These are phyloP conservation scores for Royoungia palumana DNA, from an alignment of 768 basidiomycete species.

Conservation along the genomic window DNA sequence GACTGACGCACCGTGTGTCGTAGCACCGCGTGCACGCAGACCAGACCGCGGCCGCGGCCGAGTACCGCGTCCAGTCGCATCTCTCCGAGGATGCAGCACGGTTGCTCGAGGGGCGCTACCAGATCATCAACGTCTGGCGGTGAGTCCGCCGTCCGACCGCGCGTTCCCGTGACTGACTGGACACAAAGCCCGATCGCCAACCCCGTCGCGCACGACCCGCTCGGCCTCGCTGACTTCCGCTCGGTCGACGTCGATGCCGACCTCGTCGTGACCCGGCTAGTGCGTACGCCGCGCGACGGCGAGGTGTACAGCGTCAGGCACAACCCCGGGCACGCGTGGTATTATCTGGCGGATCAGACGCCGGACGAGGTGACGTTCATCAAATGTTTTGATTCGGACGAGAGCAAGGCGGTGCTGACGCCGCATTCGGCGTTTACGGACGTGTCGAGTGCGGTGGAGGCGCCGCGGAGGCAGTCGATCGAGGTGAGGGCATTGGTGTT, in stretches of 20 bases:
- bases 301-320: slow-evolving; percentile 30
- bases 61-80: slow-evolving; percentile 33
- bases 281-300: slow-evolving; percentile 31
- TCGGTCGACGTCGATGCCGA: slow-evolving; percentile 31
- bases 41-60: slow-evolving; percentile 35
- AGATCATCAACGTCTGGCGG: slow-evolving; percentile 45
- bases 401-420: slow-evolving; percentile 32
- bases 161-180: too few relatives aligned
- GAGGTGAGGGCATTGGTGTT: slow-evolving; percentile 40
- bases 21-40: slow-evolving; percentile 41
- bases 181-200: slow-evolving; percentile 30
- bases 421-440: slow-evolving; percentile 41
- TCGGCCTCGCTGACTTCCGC: slow-evolving; percentile 39
- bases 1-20: too few relatives aligned
- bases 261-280: slow-evolving; percentile 31
- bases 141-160: not conserved
- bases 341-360: slow-evolving; percentile 36
- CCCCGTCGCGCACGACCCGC: slow-evolving; percentile 34
- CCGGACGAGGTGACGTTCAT: slow-evolving; percentile 39
- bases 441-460: slow-evolving; percentile 27
- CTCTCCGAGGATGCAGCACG: slow-evolving; percentile 38
- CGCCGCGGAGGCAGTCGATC: slow-evolving; percentile 38
- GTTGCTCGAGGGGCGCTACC: slow-evolving; percentile 36
- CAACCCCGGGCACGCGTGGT: slow-evolving; percentile 36
- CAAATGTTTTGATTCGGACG: slow-evolving; percentile 43